Evolutionary conservation across 2,329 filamentous ascomycete genomes (phyloP), one percentile per base, ranked within the genome.

Genomic region (Gnomoniopsis smithogilvyi): DNA sequence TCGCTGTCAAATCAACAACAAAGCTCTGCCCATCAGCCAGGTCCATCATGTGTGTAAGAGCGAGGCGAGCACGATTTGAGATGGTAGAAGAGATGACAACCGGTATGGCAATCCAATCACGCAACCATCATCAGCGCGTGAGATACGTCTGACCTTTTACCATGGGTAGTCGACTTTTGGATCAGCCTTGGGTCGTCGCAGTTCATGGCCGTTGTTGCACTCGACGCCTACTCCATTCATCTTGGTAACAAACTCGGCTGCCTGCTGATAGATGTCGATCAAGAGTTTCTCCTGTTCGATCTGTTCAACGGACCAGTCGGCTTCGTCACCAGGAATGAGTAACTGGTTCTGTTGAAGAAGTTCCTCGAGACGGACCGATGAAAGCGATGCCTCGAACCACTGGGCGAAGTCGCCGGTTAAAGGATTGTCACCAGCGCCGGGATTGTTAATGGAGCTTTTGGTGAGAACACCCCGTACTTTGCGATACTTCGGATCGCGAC

Each of bases 311-410:
- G 62, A 64, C 70, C 71, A 73, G 1, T 55, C 15, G 0, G 66
- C 66, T 55, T 64, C 63, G 4, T 64, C 65, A 2, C 70, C 71
- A 2, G 66, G 2, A 0, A 38, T 24, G 33, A 72, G 59, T 3
- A 24, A 14, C 38, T 65, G 50, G 56, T 73, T 72, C 47, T 67
- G 62, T 6, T 49, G 38, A 36, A 70, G 67, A 0, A 65, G 50
- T 11, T 58, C 58, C 21, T 72, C 68, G 2, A 66, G 59, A 19
- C 61, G 59, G 2, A 54, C 61, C 2, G 70, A 72, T 10, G 66
- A 48, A 24, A 72, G 60, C 2, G 67, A 67, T 4, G 65, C 68
- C 58, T 72, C 68, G 51, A 70, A 71, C 70, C 69, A 73, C 19
- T 64, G 59, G 0, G 63, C 51, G 19, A 66, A 62, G 8, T 64